Base-by-base conservation (phyloP, 345 rosid species). In the Firmiana major region DNA sequence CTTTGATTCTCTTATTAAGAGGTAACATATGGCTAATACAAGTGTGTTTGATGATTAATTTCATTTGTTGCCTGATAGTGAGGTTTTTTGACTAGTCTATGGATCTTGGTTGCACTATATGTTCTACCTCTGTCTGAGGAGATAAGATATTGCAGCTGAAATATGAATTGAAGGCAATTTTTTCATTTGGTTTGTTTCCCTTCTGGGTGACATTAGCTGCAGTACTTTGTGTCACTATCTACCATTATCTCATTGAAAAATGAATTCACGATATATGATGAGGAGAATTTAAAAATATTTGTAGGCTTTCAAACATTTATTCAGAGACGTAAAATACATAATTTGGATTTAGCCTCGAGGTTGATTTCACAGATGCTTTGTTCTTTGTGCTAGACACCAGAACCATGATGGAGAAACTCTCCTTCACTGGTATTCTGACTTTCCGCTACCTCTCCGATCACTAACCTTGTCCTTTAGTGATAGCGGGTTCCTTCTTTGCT, bases 1-100 rank as follows among this genome's bases (percentile, higher is more conserved):
- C 81, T 86, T 88, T 58, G 77, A 82, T 70, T 76, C 78, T 76
- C 71, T 91, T 75, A 45, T 76, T 53, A 57, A 81, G 73, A 80
- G 92, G 98, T 94, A 89, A 16, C 38, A 1, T 55, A 55, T 57
- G 7, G 79, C 43, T n/a, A 26, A 4, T 63, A n/a, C 45, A 6
- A 21, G 38, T 0, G 3, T 71, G 60, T 24, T 46, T 40, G 55
- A 66, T 73, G 28, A 31, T n/a, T 43, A 62, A 26, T 43, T 9
- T 38, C 67, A 43, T 59, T 65, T 45, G 13, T 38, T 65, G 51
- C 46, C 48, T 46, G 4, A 71, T 31, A 62, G 0, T 59, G 15
- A 46, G 65, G 40, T 76, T 72, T 63, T 63, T 63, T 51, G 45
- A 17, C 57, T 26, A 48, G 40, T 48, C 12, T 69, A 26, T 24